Evolutionary conservation across 257 asterid genomes (phyloP).

Genomic region (Nicotiana sylvestris): DNA sequence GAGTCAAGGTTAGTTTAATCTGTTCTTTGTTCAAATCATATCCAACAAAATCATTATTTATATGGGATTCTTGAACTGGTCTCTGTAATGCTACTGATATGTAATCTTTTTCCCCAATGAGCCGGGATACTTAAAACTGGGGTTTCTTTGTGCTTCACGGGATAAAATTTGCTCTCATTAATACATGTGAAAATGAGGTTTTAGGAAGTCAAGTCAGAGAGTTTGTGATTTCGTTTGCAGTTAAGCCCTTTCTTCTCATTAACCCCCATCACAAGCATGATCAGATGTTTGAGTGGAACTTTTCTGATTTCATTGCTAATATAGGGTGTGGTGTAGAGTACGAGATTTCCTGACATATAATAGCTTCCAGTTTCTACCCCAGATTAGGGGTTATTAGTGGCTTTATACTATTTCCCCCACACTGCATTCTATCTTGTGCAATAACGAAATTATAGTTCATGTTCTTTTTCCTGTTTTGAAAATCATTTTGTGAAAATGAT

Average conservation of each 20-base stretch:
- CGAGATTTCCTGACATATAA: background rate
- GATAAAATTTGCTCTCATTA: background rate
- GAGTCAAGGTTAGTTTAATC: slow-evolving; percentile 68
- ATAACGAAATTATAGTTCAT: background rate
- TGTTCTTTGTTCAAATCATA: background rate
- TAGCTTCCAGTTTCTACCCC: background rate
- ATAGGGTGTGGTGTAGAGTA: background rate
- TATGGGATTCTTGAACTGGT: background rate
- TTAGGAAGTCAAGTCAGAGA: background rate
- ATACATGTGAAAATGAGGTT: background rate
- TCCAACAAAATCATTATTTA: background rate
- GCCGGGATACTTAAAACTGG: background rate
- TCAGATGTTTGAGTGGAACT: background rate
- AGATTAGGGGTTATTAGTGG: background rate
- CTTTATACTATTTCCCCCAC: background rate
- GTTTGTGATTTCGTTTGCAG: background rate
- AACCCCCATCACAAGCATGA: background rate
- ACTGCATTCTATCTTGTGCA: background rate
- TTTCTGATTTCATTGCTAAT: background rate
- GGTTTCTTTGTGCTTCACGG: background rate
- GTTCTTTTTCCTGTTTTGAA: background rate
- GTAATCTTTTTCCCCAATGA: background rate
- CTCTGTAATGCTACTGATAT: background rate
- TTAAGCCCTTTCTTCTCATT: background rate
- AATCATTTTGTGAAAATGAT: background rate